A percentile compares a stretch with the other conserved stretches of the same genome.
phyloP scores from a whole-genome alignment of 768 basidiomycete species.

The Podaxis sp. region DNA sequence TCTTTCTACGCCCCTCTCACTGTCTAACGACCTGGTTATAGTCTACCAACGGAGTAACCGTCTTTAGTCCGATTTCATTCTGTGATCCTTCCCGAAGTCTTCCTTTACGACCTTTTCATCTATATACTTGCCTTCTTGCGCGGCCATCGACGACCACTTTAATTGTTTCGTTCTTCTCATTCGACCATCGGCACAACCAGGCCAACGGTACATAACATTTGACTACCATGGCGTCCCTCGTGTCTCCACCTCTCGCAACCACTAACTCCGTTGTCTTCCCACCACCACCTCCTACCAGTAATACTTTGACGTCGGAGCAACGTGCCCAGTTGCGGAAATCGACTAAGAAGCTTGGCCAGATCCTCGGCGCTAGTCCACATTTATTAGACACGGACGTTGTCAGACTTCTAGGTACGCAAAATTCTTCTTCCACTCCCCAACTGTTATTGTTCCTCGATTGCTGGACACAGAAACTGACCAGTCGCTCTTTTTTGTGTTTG shows the following conservation, averaged over 20 bases:
- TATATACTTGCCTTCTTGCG: constrained; percentile 11
- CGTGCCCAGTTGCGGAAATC: constrained; percentile 57
- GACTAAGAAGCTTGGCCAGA: constrained; percentile 57
- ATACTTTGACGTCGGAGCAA: constrained; percentile 49
- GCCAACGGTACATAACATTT: constrained; percentile 7
- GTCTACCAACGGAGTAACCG: background rate
- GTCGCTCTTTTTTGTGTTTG: background rate
- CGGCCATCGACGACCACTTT: background rate
- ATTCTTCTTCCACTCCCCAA: background rate
- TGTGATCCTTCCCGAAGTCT: constrained; percentile 5
- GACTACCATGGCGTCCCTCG: constrained; percentile 14
- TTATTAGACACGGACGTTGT: constrained; percentile 39
- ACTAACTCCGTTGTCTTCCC: constrained; percentile 40
- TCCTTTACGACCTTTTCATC: background rate
- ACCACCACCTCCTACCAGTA: constrained; percentile 57
- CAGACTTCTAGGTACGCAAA: constrained; percentile 22
- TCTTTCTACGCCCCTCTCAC: background rate
- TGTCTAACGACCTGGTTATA: constrained; percentile 1
- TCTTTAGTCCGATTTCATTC: constrained; percentile 4
- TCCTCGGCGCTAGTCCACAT: constrained; percentile 61
- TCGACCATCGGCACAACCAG: background rate
- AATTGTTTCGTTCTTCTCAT: constrained; percentile 1
- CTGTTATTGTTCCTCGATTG: background rate
- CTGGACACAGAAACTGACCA: background rate
- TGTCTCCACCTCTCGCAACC: constrained; percentile 14